Conservation (phyloP, 2,329 filamentous ascomycete species). For the Cladophialophora psammophila region DNA sequence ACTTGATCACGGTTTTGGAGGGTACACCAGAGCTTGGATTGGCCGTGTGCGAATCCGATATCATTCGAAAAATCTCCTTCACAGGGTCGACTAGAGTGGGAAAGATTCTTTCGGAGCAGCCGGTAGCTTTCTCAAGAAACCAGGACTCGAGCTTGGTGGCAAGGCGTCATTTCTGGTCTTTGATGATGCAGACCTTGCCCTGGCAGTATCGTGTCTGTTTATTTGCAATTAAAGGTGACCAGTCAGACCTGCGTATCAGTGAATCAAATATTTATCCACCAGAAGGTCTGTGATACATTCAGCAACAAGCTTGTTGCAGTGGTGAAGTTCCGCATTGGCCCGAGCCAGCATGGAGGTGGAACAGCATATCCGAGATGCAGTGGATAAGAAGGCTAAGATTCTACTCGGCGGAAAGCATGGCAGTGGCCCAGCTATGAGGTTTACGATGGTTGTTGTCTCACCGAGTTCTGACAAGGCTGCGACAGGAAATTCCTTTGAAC, state of each 20-base stretch:
- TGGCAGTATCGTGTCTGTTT: constrained; percentile 30
- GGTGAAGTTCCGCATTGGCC: constrained; percentile 76
- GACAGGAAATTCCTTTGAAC: constrained; percentile 64
- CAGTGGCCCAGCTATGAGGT: too few relatives aligned
- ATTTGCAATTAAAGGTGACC: constrained; percentile 33
- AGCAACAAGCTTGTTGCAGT: constrained; percentile 71
- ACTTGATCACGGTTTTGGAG: constrained; percentile 58
- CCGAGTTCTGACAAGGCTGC: too few relatives aligned
- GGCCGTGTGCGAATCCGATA: constrained; percentile 40
- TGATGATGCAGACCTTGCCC: constrained; percentile 49
- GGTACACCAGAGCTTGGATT: constrained; percentile 80
- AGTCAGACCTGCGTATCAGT: constrained; percentile 46
- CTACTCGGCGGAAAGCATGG: constrained; percentile 36
- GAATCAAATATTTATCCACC: constrained; percentile 81
- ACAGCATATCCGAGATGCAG: constrained; percentile 33
- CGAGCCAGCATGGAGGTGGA: constrained; percentile 49
- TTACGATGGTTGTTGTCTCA: too few relatives aligned
- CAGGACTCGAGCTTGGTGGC: constrained; percentile 54
- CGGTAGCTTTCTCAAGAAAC: constrained; percentile 48
- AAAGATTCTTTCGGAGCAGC: constrained; percentile 45
- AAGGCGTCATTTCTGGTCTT: constrained; percentile 52
- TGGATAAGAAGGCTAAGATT: constrained; percentile 39
- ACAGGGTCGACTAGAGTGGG: constrained; percentile 45
- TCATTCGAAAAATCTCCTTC: constrained; percentile 44
- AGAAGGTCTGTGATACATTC: constrained; percentile 78